phyloP scores from a whole-genome alignment of 805 yeast genomes.

The Naumovozyma baii region DNA sequence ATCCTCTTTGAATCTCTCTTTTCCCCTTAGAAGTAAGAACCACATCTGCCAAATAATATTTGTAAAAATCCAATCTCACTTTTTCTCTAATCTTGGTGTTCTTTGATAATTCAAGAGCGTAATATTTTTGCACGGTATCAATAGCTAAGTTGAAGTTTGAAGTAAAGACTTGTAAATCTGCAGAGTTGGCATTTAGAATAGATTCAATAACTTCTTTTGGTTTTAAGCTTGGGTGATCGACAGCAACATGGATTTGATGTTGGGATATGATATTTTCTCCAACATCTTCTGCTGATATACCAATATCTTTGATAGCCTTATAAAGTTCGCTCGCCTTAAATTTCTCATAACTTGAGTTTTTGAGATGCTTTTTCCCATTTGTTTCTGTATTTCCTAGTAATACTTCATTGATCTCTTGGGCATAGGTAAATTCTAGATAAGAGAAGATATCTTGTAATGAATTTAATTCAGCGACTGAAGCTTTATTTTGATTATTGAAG shows the following conservation, averaged over 20 bases:
- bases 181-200: slow-evolving; percentile 27
- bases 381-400: slow-evolving; percentile 20
- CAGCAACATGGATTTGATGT: slow-evolving; percentile 59
- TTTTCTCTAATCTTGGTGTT: slow-evolving; percentile 72
- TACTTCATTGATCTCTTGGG: slow-evolving; percentile 33
- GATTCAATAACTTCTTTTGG: slow-evolving; percentile 53
- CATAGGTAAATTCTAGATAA: slow-evolving; percentile 63
- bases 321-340: slow-evolving; percentile 55
- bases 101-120: slow-evolving; percentile 69
- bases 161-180: slow-evolving; percentile 35
- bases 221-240: slow-evolving; percentile 46
- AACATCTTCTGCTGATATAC: slow-evolving; percentile 68
- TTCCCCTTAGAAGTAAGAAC: slow-evolving; percentile 76
- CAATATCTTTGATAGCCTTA: slow-evolving; percentile 58
- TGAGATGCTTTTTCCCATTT: slow-evolving; percentile 45
- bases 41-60: slow-evolving; percentile 60
- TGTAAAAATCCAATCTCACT: slow-evolving; percentile 52
- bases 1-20: slow-evolving; percentile 64
- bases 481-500: slow-evolving; percentile 43
- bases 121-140: slow-evolving; percentile 64
- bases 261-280: slow-evolving; percentile 72
- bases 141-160: slow-evolving; percentile 49
- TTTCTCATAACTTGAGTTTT: slow-evolving; percentile 54
- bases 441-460: slow-evolving; percentile 71
- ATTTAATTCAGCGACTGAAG: slow-evolving; percentile 51